Base-by-base conservation (phyloP, 2,329 filamentous ascomycete species). In the Fusarium tricinctum region DNA sequence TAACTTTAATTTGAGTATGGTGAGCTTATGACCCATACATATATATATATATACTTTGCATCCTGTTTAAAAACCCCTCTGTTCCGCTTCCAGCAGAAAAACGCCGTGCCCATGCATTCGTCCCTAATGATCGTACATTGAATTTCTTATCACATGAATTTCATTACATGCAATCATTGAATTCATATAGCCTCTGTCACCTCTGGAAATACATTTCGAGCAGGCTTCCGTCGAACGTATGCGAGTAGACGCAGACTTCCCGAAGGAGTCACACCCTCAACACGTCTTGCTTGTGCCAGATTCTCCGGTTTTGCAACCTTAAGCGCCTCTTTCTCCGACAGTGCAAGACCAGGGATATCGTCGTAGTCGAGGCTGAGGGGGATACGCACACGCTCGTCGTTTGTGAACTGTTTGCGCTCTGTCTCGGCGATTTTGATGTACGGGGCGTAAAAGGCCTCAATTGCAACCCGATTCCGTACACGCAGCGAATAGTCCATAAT, bases 371-470 rank as follows among this genome's bases (percentile, higher is more conserved):
- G 77, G 69, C 94, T 89, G 0, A 84, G 70, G 0, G 95, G 93
- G 14, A 99, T 81, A 15, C 83, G 82, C 15, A 97, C 80, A 9
- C 83, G 84, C 77, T 97, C 96, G 75, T 98, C 95, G 51, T 89
- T 88, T 61, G 88, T 82, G 77, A 97, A 91, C 8, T 86, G 84
- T 32, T 85, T 84, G 20, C 90, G 90, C 61, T 90, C 85, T 5
- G 85, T 84, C 26, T 85, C 84, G 77, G 98, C 94, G 73, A 89
- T 87, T 45, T 84, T 85, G 38, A 97, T 89, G 77, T 97, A 97
- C 0, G 95, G 95, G 2, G 92, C 93, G 77, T 99, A 99, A 4
- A 88, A 84, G 15, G 91, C 91, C 78, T 97, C 93, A 71, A 97
- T 92, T 42, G 86, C 85, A 9, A 97, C 91, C 43, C 95, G 88